phyloP scores from a whole-genome alignment of 2,329 filamentous ascomycete genomes.

The Tolypocladium ovalisporum region DNA sequence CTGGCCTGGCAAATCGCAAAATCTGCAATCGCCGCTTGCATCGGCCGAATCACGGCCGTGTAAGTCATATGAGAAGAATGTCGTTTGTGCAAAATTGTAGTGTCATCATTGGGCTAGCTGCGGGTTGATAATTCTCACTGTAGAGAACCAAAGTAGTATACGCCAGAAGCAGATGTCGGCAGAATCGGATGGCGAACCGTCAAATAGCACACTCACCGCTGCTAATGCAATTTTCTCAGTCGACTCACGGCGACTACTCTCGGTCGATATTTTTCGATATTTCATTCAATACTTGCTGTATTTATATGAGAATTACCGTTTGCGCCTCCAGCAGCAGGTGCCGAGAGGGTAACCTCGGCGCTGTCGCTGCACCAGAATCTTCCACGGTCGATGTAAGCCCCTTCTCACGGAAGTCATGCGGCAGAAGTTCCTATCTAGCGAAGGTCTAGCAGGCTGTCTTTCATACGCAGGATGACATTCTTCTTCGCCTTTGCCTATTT shows the following conservation, averaged over 20 bases:
- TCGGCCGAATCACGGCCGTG: not conserved
- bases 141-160: too few species aligned
- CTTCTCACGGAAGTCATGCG: not conserved
- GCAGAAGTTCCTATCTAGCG: not conserved
- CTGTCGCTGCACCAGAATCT: not conserved
- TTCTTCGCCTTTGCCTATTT: not conserved
- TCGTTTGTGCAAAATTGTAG: not conserved
- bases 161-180: too few species aligned
- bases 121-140: too few species aligned
- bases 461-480: not conserved
- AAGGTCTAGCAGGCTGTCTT: not conserved
- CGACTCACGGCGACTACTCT: too few species aligned
- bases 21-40: not conserved
- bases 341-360: not conserved
- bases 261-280: too few species aligned
- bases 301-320: not conserved
- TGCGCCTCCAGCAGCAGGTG: not conserved
- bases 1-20: too few species aligned
- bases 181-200: too few species aligned
- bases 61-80: too few species aligned
- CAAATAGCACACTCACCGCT: too few species aligned
- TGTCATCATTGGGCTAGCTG: too few species aligned
- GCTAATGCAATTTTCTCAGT: too few species aligned
- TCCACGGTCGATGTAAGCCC: not conserved
- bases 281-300: too few species aligned